Percentiles rank a stretch among this genome's conserved stretches.
Evolutionary conservation across 1,284 basidiomycete genomes (phyloP).

Genomic region (Sphaerobolus stellatus): DNA sequence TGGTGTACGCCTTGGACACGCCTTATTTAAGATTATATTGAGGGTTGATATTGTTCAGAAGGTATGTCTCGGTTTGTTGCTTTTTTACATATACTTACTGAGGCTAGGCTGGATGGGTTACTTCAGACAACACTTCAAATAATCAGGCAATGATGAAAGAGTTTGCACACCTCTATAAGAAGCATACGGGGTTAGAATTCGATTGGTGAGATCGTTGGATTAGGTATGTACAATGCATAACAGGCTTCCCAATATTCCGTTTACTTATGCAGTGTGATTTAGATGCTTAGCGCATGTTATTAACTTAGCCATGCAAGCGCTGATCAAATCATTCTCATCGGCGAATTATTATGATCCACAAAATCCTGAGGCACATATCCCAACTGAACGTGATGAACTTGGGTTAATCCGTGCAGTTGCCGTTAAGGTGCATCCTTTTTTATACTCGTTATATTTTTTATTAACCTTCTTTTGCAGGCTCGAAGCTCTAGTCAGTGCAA

Average conservation of each 20-base stretch:
- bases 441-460: background rate
- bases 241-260: no score
- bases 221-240: conserved; percentile 23
- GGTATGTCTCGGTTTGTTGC: conserved; percentile 18
- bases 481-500: conserved; percentile 35
- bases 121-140: conserved; percentile 36
- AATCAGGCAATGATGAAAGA: conserved; percentile 34
- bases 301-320: conserved; percentile 21
- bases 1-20: conserved; percentile 30
- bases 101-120: conserved; percentile 34
- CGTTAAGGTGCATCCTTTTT: conserved; percentile 29
- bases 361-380: conserved; percentile 10
- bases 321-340: conserved; percentile 16
- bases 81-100: conserved; percentile 5
- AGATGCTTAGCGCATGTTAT: conserved; percentile 23
- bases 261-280: conserved; percentile 22
- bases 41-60: conserved; percentile 27
- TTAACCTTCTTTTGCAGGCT: conserved; percentile 22
- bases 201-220: conserved; percentile 17
- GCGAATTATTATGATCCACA: conserved; percentile 16
- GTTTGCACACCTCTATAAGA: conserved; percentile 18
- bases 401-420: conserved; percentile 30
- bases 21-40: conserved; percentile 30
- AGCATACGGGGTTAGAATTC: conserved; percentile 15
- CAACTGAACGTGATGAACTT: conserved; percentile 26